Base-by-base conservation (phyloP, 2,329 filamentous ascomycete genomes). In the Diaporthe capsici region DNA sequence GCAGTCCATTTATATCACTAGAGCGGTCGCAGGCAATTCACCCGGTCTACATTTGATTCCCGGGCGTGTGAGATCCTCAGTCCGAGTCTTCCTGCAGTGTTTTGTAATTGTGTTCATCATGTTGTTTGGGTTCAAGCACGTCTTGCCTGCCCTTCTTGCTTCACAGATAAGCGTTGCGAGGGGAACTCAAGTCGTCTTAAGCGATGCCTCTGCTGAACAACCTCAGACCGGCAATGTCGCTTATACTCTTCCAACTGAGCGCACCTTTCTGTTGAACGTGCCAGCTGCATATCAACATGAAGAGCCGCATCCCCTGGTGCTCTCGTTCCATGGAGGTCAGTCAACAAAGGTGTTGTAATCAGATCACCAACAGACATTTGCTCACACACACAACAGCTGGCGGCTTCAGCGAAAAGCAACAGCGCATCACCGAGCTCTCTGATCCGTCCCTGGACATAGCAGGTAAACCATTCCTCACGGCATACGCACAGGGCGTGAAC, bases 291-390 rank as follows among this genome's bases (percentile, higher is more conserved):
- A 80, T 55, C 58, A 49, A 20, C 77, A 77, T 65, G 72, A 57
- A 20, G 76, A 79, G 22, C 10, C 71, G 1, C 74, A 79, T 39
- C 78, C 79, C 5, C 75, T 80, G 4, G 78, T 79, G 9, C 72
- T 80, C 39, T 79, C 79, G 17, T 79, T 79, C 53, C 79, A 80
- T 37, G 79, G 79, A 55, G 79, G 79, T 77, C 6, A 76, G 78
- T 71, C 31, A 13, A 8, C 31, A 17, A 10, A 22, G 15, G 6
- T 4, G 1, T 10, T 53, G 49, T 20, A 20, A 37, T 44, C n/a
- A 22, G 15, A 20, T 4, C 12, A 6, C 2, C 2, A 5, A 28
- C 5, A 57, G 47, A n/a, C 25, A 57, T 42, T 70, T 28, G 58
- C 51, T n/a, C 25, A 58, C 25, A 1, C 22, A 3, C 3, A 10